These are phyloP conservation scores for Penicillium hesseltinei DNA, from an alignment of 2,329 filamentous ascomycete genomes.

Conservation along the genomic window DNA sequence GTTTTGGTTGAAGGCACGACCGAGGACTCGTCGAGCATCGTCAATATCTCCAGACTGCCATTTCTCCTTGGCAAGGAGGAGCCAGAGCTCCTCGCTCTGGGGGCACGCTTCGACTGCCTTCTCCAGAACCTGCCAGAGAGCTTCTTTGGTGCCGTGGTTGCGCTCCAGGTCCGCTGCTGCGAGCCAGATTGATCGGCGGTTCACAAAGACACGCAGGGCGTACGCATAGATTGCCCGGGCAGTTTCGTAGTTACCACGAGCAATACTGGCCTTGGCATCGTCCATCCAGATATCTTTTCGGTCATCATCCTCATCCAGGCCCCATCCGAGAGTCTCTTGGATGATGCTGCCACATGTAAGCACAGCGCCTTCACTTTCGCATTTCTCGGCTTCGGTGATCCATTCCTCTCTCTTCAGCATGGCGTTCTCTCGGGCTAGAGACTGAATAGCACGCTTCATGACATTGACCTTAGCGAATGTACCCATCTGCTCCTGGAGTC, in stretches of 20 bases:
- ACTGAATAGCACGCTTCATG: conserved; percentile 90
- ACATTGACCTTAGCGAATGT: conserved; percentile 78
- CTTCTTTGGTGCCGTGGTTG: conserved; percentile 79
- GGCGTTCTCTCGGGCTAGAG: conserved; percentile 83
- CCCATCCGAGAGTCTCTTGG: conserved; percentile 87
- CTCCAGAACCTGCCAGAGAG: conserved; percentile 79
- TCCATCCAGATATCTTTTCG: conserved; percentile 95
- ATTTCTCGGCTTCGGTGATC: conserved; percentile 92
- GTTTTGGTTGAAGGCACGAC: conserved; percentile 88
- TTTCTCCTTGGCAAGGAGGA: conserved; percentile 93
- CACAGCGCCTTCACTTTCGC: conserved; percentile 84
- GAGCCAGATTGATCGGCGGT: conserved; percentile 83
- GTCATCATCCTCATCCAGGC: conserved; percentile 92
- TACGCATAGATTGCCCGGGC: conserved; percentile 93
- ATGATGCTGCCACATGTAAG: conserved; percentile 88
- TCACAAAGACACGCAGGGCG: conserved; percentile 82
- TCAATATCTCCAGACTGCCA: conserved; percentile 86
- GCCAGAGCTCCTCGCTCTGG: conserved; percentile 86
- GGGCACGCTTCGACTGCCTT: conserved; percentile 94
- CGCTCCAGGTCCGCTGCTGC: conserved; percentile 89
- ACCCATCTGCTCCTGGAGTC: conserved; percentile 86
- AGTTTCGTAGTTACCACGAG: conserved; percentile 80
- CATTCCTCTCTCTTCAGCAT: conserved; percentile 98
- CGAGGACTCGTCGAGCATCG: conserved; percentile 80
- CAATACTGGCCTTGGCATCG: conserved; percentile 80